Conservation (phyloP, 169 alveolate genomes). For the Cryptosporidium viatorum region DNA sequence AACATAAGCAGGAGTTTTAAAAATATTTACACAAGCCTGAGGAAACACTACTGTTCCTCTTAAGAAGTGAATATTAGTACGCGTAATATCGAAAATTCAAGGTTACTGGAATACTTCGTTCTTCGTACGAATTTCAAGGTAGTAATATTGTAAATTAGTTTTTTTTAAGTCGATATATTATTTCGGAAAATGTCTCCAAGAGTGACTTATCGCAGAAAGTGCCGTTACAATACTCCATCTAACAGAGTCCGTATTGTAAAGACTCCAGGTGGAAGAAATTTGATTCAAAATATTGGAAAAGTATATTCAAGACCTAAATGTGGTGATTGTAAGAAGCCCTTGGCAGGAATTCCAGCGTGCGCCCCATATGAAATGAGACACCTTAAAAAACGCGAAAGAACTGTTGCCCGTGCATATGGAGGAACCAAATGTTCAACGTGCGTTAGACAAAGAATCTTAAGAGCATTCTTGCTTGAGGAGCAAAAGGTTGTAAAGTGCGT, state of each 20-base stretch:
- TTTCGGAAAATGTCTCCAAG: slow-evolving; percentile 86
- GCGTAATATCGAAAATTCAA: neutral
- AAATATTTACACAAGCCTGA: neutral
- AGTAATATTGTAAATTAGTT: neutral
- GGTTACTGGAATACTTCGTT: neutral
- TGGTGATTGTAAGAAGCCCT: slow-evolving; percentile 83
- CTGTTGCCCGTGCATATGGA: slow-evolving; percentile 87
- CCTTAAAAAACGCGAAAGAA: slow-evolving; percentile 77
- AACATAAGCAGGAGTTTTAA: neutral
- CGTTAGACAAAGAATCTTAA: slow-evolving; percentile 86
- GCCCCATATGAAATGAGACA: slow-evolving; percentile 81
- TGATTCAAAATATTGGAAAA: slow-evolving; percentile 82
- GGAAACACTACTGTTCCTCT: neutral
- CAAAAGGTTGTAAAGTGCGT: slow-evolving; percentile 89
- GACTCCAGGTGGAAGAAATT: slow-evolving; percentile 89
- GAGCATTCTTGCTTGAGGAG: slow-evolving; percentile 93
- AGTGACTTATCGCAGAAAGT: slow-evolving; percentile 88
- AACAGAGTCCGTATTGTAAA: slow-evolving; percentile 88
- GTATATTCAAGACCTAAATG: slow-evolving; percentile 83
- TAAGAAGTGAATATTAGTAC: neutral
- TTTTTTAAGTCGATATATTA: neutral
- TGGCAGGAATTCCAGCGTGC: slow-evolving; percentile 84
- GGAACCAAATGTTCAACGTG: slow-evolving; percentile 80
- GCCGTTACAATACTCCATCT: slow-evolving; percentile 89
- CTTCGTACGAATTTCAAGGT: neutral